These are phyloP conservation scores for Cymbopogon flexuosus DNA, from an alignment of 202 grass and related monocot genomes.

Conservation along the genomic window DNA sequence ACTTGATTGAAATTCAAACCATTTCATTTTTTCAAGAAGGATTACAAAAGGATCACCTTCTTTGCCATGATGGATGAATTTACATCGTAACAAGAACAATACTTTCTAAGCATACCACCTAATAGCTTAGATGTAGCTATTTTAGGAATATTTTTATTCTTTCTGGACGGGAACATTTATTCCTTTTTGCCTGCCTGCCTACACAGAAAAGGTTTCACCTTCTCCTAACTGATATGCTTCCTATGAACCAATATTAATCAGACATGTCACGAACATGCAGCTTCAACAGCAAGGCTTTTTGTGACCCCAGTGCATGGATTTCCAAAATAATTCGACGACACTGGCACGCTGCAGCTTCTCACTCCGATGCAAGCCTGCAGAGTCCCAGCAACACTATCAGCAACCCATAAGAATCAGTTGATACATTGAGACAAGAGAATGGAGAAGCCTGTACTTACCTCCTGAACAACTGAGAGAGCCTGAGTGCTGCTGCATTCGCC, in stretches of 20 bases:
- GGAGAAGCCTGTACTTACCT: slow-evolving; percentile 49
- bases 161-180: slow-evolving; percentile 36
- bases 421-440: slow-evolving; percentile 12
- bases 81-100: slow-evolving; percentile 21
- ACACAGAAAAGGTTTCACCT: slow-evolving; percentile 52
- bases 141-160: slow-evolving; percentile 40
- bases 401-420: slow-evolving; percentile 15
- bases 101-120: slow-evolving; percentile 1
- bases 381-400: slow-evolving; percentile 30
- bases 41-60: slow-evolving; percentile 11
- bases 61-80: slow-evolving; percentile 23
- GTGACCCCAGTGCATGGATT: slow-evolving; percentile 73
- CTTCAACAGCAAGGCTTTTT: slow-evolving; percentile 89
- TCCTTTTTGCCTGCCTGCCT: slow-evolving; percentile 36
- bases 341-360: slow-evolving; percentile 59
- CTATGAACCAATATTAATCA: slow-evolving; percentile 30
- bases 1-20: slow-evolving; percentile 10
- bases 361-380: slow-evolving; percentile 71
- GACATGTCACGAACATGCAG: slow-evolving; percentile 67
- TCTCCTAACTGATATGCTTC: slow-evolving; percentile 39
- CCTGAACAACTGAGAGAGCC: slow-evolving; percentile 66
- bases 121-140: slow-evolving; percentile 3
- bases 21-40: background rate
- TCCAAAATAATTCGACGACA: slow-evolving; percentile 70
- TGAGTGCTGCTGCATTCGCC: slow-evolving; percentile 68